These are phyloP conservation scores for Imleria badia DNA, from an alignment of 768 basidiomycete species.

Conservation along the genomic window DNA sequence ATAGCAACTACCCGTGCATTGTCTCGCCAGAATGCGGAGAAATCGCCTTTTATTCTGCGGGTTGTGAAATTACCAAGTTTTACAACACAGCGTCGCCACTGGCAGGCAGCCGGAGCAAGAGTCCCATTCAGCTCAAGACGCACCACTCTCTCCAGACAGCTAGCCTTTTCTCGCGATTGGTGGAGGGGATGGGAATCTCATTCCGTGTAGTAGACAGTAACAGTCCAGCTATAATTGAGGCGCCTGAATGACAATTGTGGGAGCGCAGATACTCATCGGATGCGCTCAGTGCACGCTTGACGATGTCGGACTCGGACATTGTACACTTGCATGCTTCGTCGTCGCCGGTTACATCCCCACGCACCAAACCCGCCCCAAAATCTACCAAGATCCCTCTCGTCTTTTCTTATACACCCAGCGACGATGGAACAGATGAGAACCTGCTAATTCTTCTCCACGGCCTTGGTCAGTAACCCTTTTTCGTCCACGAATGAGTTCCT, in stretches of 20 bases:
- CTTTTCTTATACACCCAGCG: conserved; percentile 69
- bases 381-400: conserved; percentile 47
- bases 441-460: conserved; percentile 83
- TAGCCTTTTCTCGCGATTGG: conserved; percentile 2
- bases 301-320: conserved; percentile 18
- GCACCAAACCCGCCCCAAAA: conserved; percentile 52
- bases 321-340: conserved; percentile 21
- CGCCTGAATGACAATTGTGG: too few relatives aligned
- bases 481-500: background rate
- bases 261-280: too few relatives aligned
- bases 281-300: too few relatives aligned
- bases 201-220: too few relatives aligned
- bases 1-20: conserved; percentile 8
- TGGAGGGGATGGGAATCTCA: background rate
- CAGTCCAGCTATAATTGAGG: too few relatives aligned
- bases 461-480: conserved; percentile 52
- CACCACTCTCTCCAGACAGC: conserved; percentile 1
- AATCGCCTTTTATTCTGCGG: conserved; percentile 1
- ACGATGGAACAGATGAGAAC: conserved; percentile 86
- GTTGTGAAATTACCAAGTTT: background rate
- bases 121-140: conserved; percentile 3
- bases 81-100: background rate
- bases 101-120: too few relatives aligned
- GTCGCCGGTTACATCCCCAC: conserved; percentile 13
- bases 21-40: conserved; percentile 1